These are phyloP conservation scores for Zymoseptoria pseudotritici DNA, from an alignment of 2,329 filamentous ascomycete genomes.

Conservation along the genomic window DNA sequence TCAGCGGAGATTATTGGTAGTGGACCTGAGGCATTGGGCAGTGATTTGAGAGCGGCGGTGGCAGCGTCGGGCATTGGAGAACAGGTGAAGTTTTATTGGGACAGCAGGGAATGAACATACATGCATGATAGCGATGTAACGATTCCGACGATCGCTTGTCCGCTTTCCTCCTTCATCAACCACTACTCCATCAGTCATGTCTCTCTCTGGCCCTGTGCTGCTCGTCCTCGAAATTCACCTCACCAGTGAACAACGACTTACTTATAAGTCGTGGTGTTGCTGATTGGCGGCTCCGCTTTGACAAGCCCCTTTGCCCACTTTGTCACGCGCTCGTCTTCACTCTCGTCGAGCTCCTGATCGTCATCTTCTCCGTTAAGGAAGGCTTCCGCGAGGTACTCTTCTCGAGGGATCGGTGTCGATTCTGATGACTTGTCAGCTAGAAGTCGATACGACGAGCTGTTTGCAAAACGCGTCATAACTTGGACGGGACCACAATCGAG, in stretches of 20 bases:
- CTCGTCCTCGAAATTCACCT: too few species aligned
- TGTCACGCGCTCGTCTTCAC: background rate
- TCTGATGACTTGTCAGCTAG: too few species aligned
- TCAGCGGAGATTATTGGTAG: slow-evolving; percentile 21
- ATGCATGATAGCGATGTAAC: background rate
- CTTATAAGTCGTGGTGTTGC: background rate
- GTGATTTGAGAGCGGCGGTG: slow-evolving; percentile 20
- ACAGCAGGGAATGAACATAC: slow-evolving; percentile 18
- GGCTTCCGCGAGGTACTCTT: background rate
- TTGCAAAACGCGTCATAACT: too few species aligned
- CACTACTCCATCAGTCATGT: too few species aligned
- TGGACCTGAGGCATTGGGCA: slow-evolving; percentile 24
- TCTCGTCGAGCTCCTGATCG: background rate
- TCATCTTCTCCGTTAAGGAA: background rate
- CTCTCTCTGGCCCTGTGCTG: too few species aligned
- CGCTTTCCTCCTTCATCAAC: too few species aligned
- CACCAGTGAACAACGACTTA: too few species aligned
- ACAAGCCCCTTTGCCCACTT: background rate
- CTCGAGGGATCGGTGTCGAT: too few species aligned
- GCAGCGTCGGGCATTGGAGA: slow-evolving; percentile 8
- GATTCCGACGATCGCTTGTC: background rate
- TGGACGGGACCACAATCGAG: too few species aligned
- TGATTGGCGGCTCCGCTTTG: background rate
- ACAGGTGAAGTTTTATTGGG: slow-evolving; percentile 20
- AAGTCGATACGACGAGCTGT: too few species aligned